Evolutionary conservation across 2,329 filamentous ascomycete genomes (phyloP), one percentile per base, ranked within the genome.

Genomic region (Nothophoma quercina): DNA sequence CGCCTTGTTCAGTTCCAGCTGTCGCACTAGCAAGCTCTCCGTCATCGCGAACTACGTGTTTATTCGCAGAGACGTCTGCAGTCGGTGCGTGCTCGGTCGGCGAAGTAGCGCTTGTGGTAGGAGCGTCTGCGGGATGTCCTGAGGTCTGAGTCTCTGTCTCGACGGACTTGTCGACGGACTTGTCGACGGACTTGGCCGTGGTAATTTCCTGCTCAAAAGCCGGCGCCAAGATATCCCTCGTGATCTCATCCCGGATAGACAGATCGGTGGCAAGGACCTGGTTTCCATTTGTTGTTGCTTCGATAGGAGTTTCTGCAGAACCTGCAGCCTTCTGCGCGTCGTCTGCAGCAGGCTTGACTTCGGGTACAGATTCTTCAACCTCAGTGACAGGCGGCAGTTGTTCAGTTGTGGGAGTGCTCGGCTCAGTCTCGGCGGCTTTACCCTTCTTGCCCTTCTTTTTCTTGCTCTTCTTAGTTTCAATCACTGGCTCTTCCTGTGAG

Each of bases 391-490:
- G 10, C 6, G 26, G 22, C 9, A 35, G 10, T 13, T 57, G 51
- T 39, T 61, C 60, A 28, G 15, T 32, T 6, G 26, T 19, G 18
- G 53, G 33, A 9, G 52, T 62, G 16, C 34, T 47, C 16, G 55
- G 58, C 32, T 62, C 56, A 2, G 51, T 35, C 3, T 58, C 59
- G 18, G 25, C 19, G 2, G 51, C 33, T 30, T 59, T 57, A 6
- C 33, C 47, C 40, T 61, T 65, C 45, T 64, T 65, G 12, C 43
- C 53, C 44, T 67, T 66, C 54, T 63, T 66, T 33, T 64, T 67
- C 53, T 62, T 65, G 35, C 46, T 53, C 42, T 62, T 64, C 42
- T 62, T 64, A 5, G 55, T 16, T 23, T 62, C 53, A 7, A 59
- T 39, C 8, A 41, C 25, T 2, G 55, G 18, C n/a, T 48, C 48